Conservation (phyloP, 2,329 filamentous ascomycete species). For the Zymoseptoria passerinii region DNA sequence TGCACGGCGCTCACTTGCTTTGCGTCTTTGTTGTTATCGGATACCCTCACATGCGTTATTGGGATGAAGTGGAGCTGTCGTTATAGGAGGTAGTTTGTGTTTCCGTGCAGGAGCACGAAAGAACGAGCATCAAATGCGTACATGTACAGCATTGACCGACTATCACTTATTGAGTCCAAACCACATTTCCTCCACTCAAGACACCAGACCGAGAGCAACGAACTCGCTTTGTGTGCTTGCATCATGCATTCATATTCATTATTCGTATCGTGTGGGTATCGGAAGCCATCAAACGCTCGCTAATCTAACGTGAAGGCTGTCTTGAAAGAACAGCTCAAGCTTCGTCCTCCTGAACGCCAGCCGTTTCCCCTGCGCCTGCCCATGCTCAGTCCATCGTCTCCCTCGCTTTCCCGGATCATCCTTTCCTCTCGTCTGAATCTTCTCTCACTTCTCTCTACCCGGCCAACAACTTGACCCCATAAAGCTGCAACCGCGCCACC, state of each 20-base stretch:
- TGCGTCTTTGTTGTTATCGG: not conserved
- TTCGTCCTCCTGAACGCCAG: not conserved
- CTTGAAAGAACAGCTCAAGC: not conserved
- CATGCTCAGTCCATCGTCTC: not conserved
- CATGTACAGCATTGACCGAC: too few relatives aligned
- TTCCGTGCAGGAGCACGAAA: slow-evolving; percentile 16
- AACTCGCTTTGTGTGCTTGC: not conserved
- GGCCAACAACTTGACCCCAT: slow-evolving; percentile 20
- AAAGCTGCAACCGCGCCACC: slow-evolving; percentile 51
- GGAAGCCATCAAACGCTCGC: not conserved
- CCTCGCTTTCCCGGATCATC: too few relatives aligned
- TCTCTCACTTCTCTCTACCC: too few relatives aligned
- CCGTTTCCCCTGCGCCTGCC: not conserved
- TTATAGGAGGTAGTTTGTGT: not conserved
- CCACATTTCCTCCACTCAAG: too few relatives aligned
- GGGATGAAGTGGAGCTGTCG: not conserved
- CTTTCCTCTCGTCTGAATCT: too few relatives aligned
- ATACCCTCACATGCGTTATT: not conserved
- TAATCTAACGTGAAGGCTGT: not conserved
- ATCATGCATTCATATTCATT: not conserved
- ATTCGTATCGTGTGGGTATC: not conserved
- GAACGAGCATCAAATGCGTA: too few relatives aligned
- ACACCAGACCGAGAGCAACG: too few relatives aligned
- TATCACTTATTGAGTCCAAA: too few relatives aligned
- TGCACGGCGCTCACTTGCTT: not conserved